Evolutionary conservation across 768 basidiomycete species (phyloP), one percentile per base, ranked within the genome.

Genomic region (Leucosporidium creatinivorum): DNA sequence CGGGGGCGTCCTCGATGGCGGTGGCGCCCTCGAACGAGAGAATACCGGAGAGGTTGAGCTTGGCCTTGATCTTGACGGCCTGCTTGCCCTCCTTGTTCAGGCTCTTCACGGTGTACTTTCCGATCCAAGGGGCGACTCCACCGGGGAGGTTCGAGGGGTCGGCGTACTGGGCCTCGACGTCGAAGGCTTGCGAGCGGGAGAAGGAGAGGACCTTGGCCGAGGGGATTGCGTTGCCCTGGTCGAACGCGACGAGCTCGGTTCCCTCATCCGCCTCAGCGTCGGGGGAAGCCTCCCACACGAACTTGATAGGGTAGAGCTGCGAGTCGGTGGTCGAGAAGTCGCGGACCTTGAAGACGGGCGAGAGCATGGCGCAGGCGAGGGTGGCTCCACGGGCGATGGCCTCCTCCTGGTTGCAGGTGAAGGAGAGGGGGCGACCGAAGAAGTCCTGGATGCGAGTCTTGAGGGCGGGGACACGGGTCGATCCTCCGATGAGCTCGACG

Each of bases 321-420:
- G 90, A 86, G 79, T 99, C 96, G 77, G 86, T 84, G 67, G 92
- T 81, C 76, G 85, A 82, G 83, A 99, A 99, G 69, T 98, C 93
- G 72, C 93, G 89, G 44, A 98, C 94, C 72, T 91, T 89, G 89
- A 98, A 99, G 61, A 93, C 87, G 74, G 96, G 96, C 39, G 93
- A 96, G 72, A 96, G 87, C 83, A 91, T 91, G 33, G 96, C 94
- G 77, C 94, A 97, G 48, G 92, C 86, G 78, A 99, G 96, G 63
- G 96, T 97, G 60, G 93, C 89, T 51, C 94, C 96, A 55, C 94
- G 90, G 13, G 91, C 92, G 74, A 93, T 84, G 67, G 96, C 93
- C 81, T 98, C 96, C 73, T 98, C 96, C 81, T 93, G 91, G 83
- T 98, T 99, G 77, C 94, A 86, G 39, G 96, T 98, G 73, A 87